Percentiles rank a stretch among this genome's conserved stretches.
These are phyloP conservation scores for Apiotrichum akiyoshidainum DNA, from an alignment of 1,284 basidiomycete genomes.

Conservation along the genomic window DNA sequence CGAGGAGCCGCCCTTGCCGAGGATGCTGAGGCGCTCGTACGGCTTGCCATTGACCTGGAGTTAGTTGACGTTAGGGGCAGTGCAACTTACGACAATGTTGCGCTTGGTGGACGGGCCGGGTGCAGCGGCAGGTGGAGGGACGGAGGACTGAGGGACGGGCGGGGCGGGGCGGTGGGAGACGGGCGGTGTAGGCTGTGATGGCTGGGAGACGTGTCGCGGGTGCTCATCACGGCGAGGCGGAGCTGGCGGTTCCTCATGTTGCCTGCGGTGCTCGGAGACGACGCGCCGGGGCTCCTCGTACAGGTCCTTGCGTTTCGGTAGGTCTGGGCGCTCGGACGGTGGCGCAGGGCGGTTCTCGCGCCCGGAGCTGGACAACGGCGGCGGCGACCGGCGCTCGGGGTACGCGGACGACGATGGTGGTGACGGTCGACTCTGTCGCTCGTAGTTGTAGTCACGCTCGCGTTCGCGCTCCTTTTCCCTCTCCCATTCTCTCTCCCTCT, in stretches of 20 bases:
- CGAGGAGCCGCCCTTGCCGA: conserved; percentile 90
- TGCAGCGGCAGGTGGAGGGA: background rate
- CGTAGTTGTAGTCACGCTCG: background rate
- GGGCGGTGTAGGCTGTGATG: background rate
- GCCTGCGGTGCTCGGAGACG: background rate
- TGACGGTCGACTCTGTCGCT: background rate
- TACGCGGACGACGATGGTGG: background rate
- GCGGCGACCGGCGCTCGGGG: conserved; percentile 3
- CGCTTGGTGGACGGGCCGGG: background rate
- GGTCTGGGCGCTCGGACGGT: no score
- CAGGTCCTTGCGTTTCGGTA: background rate
- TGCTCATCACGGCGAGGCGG: background rate
- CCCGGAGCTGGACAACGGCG: conserved; percentile 1
- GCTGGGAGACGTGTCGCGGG: background rate
- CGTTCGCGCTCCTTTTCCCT: background rate
- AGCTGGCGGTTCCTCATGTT: no score
- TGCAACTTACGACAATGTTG: conserved; percentile 25
- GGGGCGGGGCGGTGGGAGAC: background rate
- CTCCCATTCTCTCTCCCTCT: background rate
- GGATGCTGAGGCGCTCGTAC: conserved; percentile 77
- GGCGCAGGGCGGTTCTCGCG: conserved; percentile 1
- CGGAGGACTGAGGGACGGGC: background rate
- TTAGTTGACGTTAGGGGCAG: background rate
- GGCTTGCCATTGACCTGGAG: conserved; percentile 69
- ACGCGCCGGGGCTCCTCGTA: background rate